phyloP scores from a whole-genome alignment of 192 early-diverging fungal genomes.

The Coemansia sp. region DNA sequence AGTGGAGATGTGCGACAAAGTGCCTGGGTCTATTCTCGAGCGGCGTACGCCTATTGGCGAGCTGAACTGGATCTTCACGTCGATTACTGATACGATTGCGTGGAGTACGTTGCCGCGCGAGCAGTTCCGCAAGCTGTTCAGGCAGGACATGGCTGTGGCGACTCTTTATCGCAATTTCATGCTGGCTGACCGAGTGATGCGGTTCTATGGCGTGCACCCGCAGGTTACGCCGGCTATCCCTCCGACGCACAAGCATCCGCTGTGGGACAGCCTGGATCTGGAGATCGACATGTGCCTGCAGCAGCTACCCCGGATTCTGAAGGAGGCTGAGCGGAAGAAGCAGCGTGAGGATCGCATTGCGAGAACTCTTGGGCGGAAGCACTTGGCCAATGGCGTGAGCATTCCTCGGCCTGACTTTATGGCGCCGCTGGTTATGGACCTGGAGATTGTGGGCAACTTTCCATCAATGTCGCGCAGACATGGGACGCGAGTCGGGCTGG shows the following conservation, averaged over 20 bases:
- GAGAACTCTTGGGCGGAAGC: conserved; percentile 16
- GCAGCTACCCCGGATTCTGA: conserved; percentile 84
- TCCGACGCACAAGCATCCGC: conserved; percentile 89
- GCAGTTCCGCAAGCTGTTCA: conserved; percentile 87
- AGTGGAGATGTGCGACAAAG: conserved; percentile 66
- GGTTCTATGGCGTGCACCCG: conserved; percentile 91
- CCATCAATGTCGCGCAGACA: conserved; percentile 26
- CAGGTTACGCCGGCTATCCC: conserved; percentile 86
- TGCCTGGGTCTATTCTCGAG: conserved; percentile 89
- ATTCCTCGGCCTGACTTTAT: conserved; percentile 8
- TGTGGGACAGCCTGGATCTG: conserved; percentile 96
- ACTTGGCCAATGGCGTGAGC: conserved; percentile 3
- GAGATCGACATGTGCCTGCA: conserved; percentile 92
- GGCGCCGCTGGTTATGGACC: conserved; percentile 20
- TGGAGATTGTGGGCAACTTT: conserved; percentile 46
- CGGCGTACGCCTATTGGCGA: conserved; percentile 95
- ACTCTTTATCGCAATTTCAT: conserved; percentile 95
- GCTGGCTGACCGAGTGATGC: conserved; percentile 94
- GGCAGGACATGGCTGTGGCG: conserved; percentile 94
- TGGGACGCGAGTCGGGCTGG: conserved; percentile 25
- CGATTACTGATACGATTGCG: conserved; percentile 98
- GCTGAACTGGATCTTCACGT: conserved; percentile 99
- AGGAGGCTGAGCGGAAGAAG: conserved; percentile 31
- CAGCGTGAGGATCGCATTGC: conserved; percentile 34
- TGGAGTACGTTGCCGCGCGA: conserved; percentile 93